Conservation (phyloP, 2,329 filamentous ascomycete species). For the Penicillium vulpinum region DNA sequence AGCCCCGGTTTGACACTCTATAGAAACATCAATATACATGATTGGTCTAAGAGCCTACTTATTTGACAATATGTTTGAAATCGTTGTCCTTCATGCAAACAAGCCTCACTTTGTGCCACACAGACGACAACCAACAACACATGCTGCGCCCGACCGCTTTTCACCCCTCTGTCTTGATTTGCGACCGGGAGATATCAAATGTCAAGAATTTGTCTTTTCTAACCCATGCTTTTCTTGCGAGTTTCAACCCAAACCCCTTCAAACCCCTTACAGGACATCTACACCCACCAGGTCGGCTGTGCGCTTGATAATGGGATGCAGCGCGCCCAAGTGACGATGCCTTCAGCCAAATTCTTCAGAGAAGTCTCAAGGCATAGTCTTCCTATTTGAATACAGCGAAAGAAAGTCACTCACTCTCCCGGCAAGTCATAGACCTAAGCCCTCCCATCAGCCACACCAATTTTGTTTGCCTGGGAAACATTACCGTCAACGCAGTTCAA, state of each 20-base stretch:
- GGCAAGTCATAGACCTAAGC: slow-evolving; percentile 15
- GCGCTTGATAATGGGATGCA: slow-evolving; percentile 3
- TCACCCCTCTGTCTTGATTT: not conserved
- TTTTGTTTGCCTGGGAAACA: slow-evolving; percentile 17
- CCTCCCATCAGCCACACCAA: slow-evolving; percentile 13
- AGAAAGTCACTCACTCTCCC: slow-evolving; percentile 10
- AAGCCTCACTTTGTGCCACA: not conserved
- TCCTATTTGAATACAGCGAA: slow-evolving; percentile 11
- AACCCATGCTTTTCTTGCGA: too few relatives aligned
- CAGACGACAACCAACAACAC: not conserved
- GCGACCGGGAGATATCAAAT: not conserved
- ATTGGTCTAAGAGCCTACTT: too few relatives aligned
- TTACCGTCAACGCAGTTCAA: not conserved
- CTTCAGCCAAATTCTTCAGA: slow-evolving; percentile 15
- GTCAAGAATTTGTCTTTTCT: not conserved
- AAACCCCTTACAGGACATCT: not conserved
- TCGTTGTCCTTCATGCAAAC: not conserved
- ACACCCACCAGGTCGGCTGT: not conserved
- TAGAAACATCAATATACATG: not conserved
- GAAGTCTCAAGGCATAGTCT: slow-evolving; percentile 15
- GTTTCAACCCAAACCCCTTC: not conserved
- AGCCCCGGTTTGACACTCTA: rapidly evolving
- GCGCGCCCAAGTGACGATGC: slow-evolving; percentile 15
- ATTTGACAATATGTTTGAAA: not conserved
- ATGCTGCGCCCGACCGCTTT: not conserved